phyloP scores from a whole-genome alignment of 257 asterid species.

The Striga asiatica region DNA sequence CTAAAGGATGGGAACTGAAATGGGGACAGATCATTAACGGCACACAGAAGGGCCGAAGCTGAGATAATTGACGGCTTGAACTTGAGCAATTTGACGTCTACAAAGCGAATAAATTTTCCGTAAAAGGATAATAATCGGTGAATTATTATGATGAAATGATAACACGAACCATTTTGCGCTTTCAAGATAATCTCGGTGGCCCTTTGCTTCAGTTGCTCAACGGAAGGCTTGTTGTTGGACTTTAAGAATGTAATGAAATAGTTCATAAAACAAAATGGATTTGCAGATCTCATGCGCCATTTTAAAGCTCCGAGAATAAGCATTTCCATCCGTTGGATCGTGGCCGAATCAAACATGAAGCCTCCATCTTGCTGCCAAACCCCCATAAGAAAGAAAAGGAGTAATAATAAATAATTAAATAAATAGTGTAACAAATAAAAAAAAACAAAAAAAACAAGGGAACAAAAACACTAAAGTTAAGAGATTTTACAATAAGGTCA shows the following conservation, averaged over 20 bases:
- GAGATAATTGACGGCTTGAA: conserved; percentile 58
- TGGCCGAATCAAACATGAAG: conserved; percentile 20
- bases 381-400: no score
- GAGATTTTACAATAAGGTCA: conserved; percentile 40
- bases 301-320: conserved; percentile 52
- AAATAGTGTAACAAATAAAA: no score
- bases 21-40: conserved; percentile 46
- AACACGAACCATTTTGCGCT: conserved; percentile 43
- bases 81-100: conserved; percentile 43
- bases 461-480: no score
- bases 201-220: conserved; percentile 37
- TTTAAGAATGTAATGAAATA: conserved; percentile 38
- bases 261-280: conserved; percentile 39
- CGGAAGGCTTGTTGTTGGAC: conserved; percentile 23
- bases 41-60: conserved; percentile 49
- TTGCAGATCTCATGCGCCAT: conserved; percentile 72
- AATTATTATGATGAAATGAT: background rate
- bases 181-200: conserved; percentile 37
- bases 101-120: background rate
- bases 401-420: background rate
- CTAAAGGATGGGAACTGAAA: conserved; percentile 31
- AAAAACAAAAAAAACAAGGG: no score
- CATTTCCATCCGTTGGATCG: conserved; percentile 52
- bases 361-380: conserved; percentile 36
- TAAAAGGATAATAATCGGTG: background rate